phyloP scores from a whole-genome alignment of 441 rosid genomes.

The Theobroma grandiflorum region DNA sequence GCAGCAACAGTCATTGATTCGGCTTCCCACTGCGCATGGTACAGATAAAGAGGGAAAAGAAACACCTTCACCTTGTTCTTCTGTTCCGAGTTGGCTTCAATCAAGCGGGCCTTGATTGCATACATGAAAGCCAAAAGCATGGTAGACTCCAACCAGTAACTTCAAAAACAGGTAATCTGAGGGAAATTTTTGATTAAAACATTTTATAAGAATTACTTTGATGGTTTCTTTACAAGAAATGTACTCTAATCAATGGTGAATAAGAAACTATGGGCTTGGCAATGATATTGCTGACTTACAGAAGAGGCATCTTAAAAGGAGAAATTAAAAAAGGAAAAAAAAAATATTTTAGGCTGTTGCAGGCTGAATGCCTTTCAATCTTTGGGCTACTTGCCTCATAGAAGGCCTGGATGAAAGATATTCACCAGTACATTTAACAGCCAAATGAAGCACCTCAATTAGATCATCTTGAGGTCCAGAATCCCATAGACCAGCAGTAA shows the following conservation, averaged over 20 bases:
- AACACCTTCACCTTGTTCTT: too few species aligned
- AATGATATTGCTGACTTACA: background rate
- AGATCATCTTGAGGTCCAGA: constrained; percentile 47
- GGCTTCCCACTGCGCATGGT: too few species aligned
- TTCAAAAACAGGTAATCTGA: background rate
- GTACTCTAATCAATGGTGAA: background rate
- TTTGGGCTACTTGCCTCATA: constrained; percentile 50
- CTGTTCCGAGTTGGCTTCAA: background rate
- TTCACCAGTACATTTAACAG: constrained; percentile 47
- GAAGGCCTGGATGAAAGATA: constrained; percentile 47
- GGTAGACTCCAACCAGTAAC: background rate
- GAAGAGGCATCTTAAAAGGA: background rate
- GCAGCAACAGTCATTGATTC: too few species aligned
- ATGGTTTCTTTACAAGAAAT: background rate
- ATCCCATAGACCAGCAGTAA: constrained; percentile 47
- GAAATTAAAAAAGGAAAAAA: background rate
- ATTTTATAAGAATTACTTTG: background rate
- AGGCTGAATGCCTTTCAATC: constrained; percentile 48
- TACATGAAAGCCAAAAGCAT: background rate
- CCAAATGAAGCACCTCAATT: constrained; percentile 48
- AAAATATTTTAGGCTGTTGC: background rate
- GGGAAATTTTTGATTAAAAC: background rate
- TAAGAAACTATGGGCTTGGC: background rate
- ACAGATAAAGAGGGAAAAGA: too few species aligned
- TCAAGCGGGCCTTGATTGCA: background rate